Base-by-base conservation (phyloP, 1,139 yeast species). In the Hansenula sp. region DNA sequence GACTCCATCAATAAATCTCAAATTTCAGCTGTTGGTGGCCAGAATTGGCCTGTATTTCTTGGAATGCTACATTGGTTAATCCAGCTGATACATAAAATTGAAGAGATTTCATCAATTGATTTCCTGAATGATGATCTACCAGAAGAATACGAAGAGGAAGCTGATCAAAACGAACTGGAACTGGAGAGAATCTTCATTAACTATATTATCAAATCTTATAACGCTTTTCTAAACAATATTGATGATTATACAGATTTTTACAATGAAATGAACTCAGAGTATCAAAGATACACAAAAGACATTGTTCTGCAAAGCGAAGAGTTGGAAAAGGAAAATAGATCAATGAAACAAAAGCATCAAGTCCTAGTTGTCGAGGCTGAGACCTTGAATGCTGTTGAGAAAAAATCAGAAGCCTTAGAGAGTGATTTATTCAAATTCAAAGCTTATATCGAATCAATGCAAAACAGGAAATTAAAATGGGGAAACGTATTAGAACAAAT, bases 11-110 rank as follows among this genome's bases (percentile, higher is more conserved):
- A 84, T 61, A 79, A 90, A 57, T 83, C 93, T 1, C 96, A 88
- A 60, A 81, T 90, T 30, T 81, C 91, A 40, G 96, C 96, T 0
- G 96, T 89, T 8, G 96, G 96, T 2, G 96, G 96, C 1, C 84
- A 84, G 47, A 84, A 84, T 56, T 89, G 97, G 97, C 91, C 89
- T 16, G 76, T 78, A 19, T 85, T 88, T 55, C 65, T 90, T 42
- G 96, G 94, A 2, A 79, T 90, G 75, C 68, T 89, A 31, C 81
- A 84, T 61, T 88, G 96, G 96, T 60, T 88, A 41, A 81, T 85
- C 12, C 77, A 77, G 55, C 66, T 84, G 33, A 78, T 75, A 52
- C 66, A 70, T 29, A 71, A 77, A 42, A 63, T 75, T 52, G 79
- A 72, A 47, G 66, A 61, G 42, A 65, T 70, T 7, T 45, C 50